These are phyloP conservation scores for Odontarrhena argentea DNA, from an alignment of 345 rosid species.

Conservation along the genomic window DNA sequence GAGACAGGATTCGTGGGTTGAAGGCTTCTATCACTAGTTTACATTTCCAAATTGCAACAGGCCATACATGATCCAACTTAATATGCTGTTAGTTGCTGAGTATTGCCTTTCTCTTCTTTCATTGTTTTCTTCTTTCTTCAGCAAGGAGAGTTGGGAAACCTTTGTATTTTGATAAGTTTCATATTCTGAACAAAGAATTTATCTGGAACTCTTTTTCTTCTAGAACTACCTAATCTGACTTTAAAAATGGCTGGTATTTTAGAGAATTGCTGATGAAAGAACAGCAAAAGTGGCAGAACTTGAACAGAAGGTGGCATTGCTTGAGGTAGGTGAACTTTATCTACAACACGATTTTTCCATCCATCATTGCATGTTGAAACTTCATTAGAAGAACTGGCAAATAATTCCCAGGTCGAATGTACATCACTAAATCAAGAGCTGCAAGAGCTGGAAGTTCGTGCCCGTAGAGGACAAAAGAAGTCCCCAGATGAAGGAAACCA, in stretches of 20 bases:
- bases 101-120: slow-evolving; percentile 18
- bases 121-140: not conserved
- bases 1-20: slow-evolving; percentile 36
- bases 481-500: slow-evolving; percentile 89
- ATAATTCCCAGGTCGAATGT: slow-evolving; percentile 70
- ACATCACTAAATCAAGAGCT: slow-evolving; percentile 89
- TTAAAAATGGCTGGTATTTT: slow-evolving; percentile 24
- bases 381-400: slow-evolving; percentile 32
- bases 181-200: slow-evolving; percentile 3
- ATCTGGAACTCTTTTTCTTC: slow-evolving; percentile 23
- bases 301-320: slow-evolving; percentile 91
- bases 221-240: slow-evolving; percentile 23
- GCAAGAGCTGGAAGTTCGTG: slow-evolving; percentile 88
- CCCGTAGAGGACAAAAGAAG: slow-evolving; percentile 90
- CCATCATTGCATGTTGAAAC: slow-evolving; percentile 15
- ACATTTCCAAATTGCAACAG: slow-evolving; percentile 22
- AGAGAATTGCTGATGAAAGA: slow-evolving; percentile 96
- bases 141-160: slow-evolving; percentile 20
- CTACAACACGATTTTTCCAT: slow-evolving; percentile 3
- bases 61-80: slow-evolving; percentile 3
- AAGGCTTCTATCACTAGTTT: slow-evolving; percentile 2
- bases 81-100: slow-evolving; percentile 20
- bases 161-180: slow-evolving; percentile 14
- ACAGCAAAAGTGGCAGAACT: slow-evolving; percentile 81
- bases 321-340: slow-evolving; percentile 63